These are phyloP conservation scores for Hydrangea macrophylla DNA, from an alignment of 148 eudicot genomes.

Conservation along the genomic window DNA sequence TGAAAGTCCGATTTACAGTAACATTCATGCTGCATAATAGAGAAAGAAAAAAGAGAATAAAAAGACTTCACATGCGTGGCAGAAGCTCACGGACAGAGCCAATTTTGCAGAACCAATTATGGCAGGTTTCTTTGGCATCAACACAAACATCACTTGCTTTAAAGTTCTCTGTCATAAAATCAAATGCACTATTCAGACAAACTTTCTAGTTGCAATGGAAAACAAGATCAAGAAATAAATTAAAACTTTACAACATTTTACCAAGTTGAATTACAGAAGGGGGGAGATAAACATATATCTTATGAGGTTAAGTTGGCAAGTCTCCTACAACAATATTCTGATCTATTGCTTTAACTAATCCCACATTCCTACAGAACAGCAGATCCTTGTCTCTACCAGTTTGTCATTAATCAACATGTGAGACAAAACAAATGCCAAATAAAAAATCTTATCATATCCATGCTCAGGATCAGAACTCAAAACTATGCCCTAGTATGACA, in stretches of 20 bases:
- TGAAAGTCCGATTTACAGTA: neutral
- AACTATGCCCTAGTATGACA: neutral
- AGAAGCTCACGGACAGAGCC: constrained; percentile 66
- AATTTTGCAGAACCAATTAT: constrained; percentile 79
- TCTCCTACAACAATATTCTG: neutral
- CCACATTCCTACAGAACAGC: neutral
- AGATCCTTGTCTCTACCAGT: neutral
- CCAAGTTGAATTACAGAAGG: neutral
- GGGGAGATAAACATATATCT: no score
- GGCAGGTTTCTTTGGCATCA: constrained; percentile 77
- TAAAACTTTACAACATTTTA: neutral
- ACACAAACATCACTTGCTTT: constrained; percentile 43
- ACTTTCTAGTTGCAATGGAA: neutral
- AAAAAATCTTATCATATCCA: neutral
- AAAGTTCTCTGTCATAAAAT: constrained; percentile 51
- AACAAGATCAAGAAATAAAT: neutral
- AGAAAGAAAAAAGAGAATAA: constrained; percentile 9
- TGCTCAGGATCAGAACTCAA: neutral
- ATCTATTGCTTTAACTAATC: neutral
- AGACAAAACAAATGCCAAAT: neutral
- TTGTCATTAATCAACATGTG: constrained; percentile 5
- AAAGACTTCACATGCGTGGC: constrained; percentile 72
- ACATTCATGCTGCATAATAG: neutral
- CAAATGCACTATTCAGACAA: constrained; percentile 17
- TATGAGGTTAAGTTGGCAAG: no score